These are phyloP conservation scores for Eucalyptus grandis DNA, from an alignment of 345 rosid species.

Conservation along the genomic window DNA sequence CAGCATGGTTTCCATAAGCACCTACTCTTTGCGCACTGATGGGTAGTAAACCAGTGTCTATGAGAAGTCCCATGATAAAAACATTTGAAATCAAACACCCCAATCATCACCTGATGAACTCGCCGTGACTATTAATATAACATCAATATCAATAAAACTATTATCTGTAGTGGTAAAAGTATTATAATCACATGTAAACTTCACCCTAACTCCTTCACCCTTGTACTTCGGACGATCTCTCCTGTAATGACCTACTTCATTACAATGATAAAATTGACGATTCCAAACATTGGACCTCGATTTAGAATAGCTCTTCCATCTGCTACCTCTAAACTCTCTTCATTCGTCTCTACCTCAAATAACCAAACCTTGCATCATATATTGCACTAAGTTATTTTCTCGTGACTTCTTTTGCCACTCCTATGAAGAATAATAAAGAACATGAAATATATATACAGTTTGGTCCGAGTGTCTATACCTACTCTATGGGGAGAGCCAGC, in stretches of 20 bases:
- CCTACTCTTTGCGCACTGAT: not conserved
- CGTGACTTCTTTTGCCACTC: not conserved
- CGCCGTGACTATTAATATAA: not conserved
- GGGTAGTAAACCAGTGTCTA: not conserved
- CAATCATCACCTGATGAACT: not conserved
- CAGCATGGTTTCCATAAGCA: not conserved
- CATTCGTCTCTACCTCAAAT: not conserved
- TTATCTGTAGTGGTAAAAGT: not conserved
- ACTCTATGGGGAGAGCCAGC: not conserved
- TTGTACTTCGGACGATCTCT: not conserved
- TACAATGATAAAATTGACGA: not conserved
- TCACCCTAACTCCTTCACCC: not conserved
- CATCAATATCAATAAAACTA: not conserved
- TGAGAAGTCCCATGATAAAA: not conserved
- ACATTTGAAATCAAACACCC: not conserved
- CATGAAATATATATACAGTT: not conserved
- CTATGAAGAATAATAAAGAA: not conserved
- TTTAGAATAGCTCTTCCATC: not conserved
- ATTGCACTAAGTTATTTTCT: not conserved
- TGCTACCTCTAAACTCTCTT: not conserved
- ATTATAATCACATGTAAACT: too few relatives aligned
- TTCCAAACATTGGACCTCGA: not conserved
- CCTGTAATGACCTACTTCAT: not conserved
- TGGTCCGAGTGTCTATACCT: not conserved
- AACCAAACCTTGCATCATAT: not conserved